Conservation (phyloP, 495 filamentous ascomycete species). For the Hyphodiscus hymeniophilus region DNA sequence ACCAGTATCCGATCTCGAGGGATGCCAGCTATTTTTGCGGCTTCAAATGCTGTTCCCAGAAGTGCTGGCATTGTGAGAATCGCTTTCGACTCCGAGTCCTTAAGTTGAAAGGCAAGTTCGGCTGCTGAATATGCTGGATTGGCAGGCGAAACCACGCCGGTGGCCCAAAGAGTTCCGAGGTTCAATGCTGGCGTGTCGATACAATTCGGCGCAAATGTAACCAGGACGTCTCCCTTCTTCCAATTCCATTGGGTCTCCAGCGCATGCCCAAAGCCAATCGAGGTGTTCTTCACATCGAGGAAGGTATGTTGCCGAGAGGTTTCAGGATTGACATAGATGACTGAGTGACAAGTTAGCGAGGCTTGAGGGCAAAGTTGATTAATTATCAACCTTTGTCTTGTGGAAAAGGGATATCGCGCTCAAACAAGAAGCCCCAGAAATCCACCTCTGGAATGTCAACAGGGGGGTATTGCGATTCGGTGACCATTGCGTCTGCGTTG, state of each 20-base stretch:
- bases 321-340: slow-evolving; percentile 68
- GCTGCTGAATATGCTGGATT: slow-evolving; percentile 76
- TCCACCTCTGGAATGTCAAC: slow-evolving; percentile 57
- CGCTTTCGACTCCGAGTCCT: slow-evolving; percentile 57
- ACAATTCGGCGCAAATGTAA: slow-evolving; percentile 60
- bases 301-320: slow-evolving; percentile 65
- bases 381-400: slow-evolving; percentile 33
- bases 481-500: not conserved
- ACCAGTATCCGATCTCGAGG: slow-evolving; percentile 59
- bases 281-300: slow-evolving; percentile 51
- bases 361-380: not conserved
- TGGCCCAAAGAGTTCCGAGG: slow-evolving; percentile 74
- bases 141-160: slow-evolving; percentile 66
- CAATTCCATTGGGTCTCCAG: slow-evolving; percentile 67
- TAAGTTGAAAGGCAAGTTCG: slow-evolving; percentile 70
- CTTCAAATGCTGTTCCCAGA: slow-evolving; percentile 52
- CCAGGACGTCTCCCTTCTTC: slow-evolving; percentile 70
- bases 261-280: slow-evolving; percentile 68
- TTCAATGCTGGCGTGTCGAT: slow-evolving; percentile 61
- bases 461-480: slow-evolving; percentile 30
- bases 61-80: slow-evolving; percentile 55
- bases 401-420: slow-evolving; percentile 52
- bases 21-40: slow-evolving; percentile 59
- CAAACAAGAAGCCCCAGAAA: slow-evolving; percentile 69
- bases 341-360: slow-evolving; percentile 30